Conservation (phyloP, 2,329 filamentous ascomycete species). For the Alternaria brassicicola region DNA sequence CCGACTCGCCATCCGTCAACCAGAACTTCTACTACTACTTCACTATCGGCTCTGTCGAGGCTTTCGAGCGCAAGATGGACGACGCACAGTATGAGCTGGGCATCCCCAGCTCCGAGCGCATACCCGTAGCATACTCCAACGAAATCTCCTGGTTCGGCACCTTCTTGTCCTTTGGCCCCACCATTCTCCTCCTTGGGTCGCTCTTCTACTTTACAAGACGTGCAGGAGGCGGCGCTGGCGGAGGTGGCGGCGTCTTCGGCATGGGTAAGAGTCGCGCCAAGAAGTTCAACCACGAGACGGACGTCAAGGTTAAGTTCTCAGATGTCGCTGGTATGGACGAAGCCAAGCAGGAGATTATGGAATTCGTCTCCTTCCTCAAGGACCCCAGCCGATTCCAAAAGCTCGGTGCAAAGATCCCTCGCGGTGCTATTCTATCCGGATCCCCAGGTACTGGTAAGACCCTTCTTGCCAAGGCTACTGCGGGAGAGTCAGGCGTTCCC, state of each 20-base stretch:
- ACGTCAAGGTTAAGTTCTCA: constrained; percentile 94
- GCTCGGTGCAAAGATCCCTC: constrained; percentile 95
- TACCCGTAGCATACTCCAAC: constrained; percentile 85
- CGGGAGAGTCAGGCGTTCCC: constrained; percentile 93
- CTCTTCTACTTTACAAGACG: constrained; percentile 80
- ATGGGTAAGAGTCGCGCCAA: constrained; percentile 96
- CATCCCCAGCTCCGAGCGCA: constrained; percentile 85
- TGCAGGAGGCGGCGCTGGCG: constrained; percentile 68
- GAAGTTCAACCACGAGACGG: constrained; percentile 95
- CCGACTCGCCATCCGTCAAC: constrained; percentile 72
- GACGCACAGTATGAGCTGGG: constrained; percentile 85
- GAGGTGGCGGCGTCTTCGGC: constrained; percentile 77
- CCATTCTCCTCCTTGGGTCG: constrained; percentile 81
- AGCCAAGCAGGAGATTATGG: constrained; percentile 98
- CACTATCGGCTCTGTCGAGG: constrained; percentile 91
- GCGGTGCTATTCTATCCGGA: constrained; percentile 95
- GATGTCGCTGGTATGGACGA: constrained; percentile 99
- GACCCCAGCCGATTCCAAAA: constrained; percentile 90
- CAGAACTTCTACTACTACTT: constrained; percentile 86
- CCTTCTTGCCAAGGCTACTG: constrained; percentile 93
- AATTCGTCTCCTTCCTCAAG: constrained; percentile 97
- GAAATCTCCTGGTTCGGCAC: constrained; percentile 76
- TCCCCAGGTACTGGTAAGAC: constrained; percentile 99
- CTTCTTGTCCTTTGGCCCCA: constrained; percentile 83
- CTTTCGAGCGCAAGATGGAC: constrained; percentile 88